Base-by-base conservation (phyloP, 345 rosid species). In the Balakata baccata region DNA sequence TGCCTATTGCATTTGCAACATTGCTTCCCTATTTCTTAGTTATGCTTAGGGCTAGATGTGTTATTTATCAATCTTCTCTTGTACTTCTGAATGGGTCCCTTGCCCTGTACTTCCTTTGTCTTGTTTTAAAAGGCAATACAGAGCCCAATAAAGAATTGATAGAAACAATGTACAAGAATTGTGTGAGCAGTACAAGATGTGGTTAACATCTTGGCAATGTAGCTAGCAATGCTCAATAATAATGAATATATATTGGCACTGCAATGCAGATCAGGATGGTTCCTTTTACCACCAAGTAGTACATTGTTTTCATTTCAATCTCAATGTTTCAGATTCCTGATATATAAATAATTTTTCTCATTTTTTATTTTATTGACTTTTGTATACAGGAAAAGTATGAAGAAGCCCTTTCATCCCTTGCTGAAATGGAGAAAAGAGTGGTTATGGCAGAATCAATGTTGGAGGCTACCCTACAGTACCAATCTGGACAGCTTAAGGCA, bases 401-500 rank as follows among this genome's bases (percentile, higher is more conserved):
- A 83, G 92, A 90, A 72, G 88, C 93, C 37, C 64, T 86, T 68
- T 88, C 87, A 73, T 88, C 92, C 29, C 91, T 96, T 47, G 87
- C 88, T 76, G 96, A 93, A 81, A 96, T 91, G 98, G 98, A 96
- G 88, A 96, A 96, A 86, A 86, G 98, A 81, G 93, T 82, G 34
- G 94, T 96, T 69, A 93, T 96, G 96, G 98, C 99, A 78, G 98
- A 93, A 83, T 96, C 97, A 54, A 89, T 91, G 98, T 84, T 96
- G 85, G 99, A 96, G 85, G 99, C 99, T 14, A 90, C 99, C 71
- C 83, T 93, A 85, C 97, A 93, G 76, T 96, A 91, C 81, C 98
- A 96, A 67, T 90, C 98, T 65, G 92, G 97, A 68, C 96, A 91
- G 81, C 86, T 78, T 69, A 95, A 95, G 85, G 88, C 94, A n/a